A percentile compares a stretch with the other conserved stretches of the same genome.
These are phyloP conservation scores for Mucor lusitanicus DNA, from an alignment of 371 early-diverging fungal species.

Conservation along the genomic window DNA sequence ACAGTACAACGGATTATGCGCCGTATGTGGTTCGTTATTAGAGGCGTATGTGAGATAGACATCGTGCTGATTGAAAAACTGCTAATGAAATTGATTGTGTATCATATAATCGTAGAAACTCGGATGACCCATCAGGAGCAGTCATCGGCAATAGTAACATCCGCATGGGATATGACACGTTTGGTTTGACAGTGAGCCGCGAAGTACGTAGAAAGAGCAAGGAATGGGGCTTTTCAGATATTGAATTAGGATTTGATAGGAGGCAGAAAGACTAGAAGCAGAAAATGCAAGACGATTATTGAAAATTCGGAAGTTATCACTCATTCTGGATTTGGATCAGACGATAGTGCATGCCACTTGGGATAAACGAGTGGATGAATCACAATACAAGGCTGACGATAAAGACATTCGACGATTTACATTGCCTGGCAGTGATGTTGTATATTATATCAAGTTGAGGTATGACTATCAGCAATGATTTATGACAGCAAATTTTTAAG, in stretches of 20 bases:
- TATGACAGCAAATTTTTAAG: neutral
- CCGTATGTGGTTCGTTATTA: slow-evolving; percentile 69
- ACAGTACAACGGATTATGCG: slow-evolving; percentile 57
- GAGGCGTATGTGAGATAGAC: slow-evolving; percentile 31
- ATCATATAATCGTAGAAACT: neutral
- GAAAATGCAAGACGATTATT: slow-evolving; percentile 72
- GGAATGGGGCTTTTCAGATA: neutral
- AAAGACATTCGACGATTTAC: slow-evolving; percentile 75
- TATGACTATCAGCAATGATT: neutral
- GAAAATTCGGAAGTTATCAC: slow-evolving; percentile 74
- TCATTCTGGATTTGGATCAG: slow-evolving; percentile 99
- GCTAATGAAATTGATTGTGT: neutral
- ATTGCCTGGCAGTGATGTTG: slow-evolving; percentile 66
- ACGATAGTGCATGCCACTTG: slow-evolving; percentile 98
- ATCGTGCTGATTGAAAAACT: neutral
- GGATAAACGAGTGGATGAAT: slow-evolving; percentile 76
- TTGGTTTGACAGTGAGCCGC: slow-evolving; percentile 72
- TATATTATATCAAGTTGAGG: slow-evolving; percentile 88
- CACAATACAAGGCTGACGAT: slow-evolving; percentile 72
- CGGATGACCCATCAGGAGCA: slow-evolving; percentile 2
- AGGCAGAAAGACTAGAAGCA: slow-evolving; percentile 78
- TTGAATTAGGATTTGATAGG: slow-evolving; percentile 46
- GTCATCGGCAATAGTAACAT: slow-evolving; percentile 25
- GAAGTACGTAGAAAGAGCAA: slow-evolving; percentile 27
- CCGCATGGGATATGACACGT: slow-evolving; percentile 78